These are phyloP conservation scores for Gaeumannomyces sp. DNA, from an alignment of 2,329 filamentous ascomycete species.

Conservation along the genomic window DNA sequence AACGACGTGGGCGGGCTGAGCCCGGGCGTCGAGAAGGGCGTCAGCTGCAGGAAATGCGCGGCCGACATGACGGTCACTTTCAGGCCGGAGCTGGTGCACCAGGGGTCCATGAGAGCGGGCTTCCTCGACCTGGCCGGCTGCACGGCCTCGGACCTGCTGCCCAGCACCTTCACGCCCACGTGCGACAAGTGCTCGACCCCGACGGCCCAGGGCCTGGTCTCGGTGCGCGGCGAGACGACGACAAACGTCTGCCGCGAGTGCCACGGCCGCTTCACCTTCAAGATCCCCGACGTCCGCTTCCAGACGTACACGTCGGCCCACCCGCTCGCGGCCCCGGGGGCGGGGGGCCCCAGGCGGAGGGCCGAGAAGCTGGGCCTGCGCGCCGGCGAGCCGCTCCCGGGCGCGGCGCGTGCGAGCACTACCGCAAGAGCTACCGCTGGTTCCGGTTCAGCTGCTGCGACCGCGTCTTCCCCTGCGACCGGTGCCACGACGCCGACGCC, in stretches of 20 bases:
- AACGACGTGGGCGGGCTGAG: conserved; percentile 61
- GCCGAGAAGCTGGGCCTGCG: conserved; percentile 51
- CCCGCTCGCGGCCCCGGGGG: conserved; percentile 22
- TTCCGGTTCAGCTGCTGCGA: conserved; percentile 60
- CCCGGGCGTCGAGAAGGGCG: conserved; percentile 38
- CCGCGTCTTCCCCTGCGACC: conserved; percentile 56
- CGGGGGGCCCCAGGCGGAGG: conserved; percentile 35
- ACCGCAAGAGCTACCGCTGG: conserved; percentile 55
- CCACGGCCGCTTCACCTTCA: conserved; percentile 73
- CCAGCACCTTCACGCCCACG: conserved; percentile 73
- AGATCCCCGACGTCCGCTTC: conserved; percentile 72
- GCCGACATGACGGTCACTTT: conserved; percentile 47
- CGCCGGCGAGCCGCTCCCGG: conserved; percentile 48
- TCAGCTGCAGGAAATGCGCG: conserved; percentile 55
- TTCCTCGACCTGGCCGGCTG: conserved; percentile 74
- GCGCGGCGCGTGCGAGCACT: conserved; percentile 51
- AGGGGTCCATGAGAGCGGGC: conserved; percentile 66
- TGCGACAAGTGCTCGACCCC: conserved; percentile 69
- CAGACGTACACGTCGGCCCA: conserved; percentile 57
- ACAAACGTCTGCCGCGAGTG: conserved; percentile 74
- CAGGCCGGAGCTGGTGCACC: conserved; percentile 65
- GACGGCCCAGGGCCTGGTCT: conserved; percentile 59
- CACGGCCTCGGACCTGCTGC: conserved; percentile 68
- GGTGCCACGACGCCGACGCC: conserved; percentile 63
- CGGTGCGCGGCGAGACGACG: conserved; percentile 66